These are phyloP conservation scores for Fusarium pseudonygamai DNA, from an alignment of 2,329 filamentous ascomycete genomes.

Conservation along the genomic window DNA sequence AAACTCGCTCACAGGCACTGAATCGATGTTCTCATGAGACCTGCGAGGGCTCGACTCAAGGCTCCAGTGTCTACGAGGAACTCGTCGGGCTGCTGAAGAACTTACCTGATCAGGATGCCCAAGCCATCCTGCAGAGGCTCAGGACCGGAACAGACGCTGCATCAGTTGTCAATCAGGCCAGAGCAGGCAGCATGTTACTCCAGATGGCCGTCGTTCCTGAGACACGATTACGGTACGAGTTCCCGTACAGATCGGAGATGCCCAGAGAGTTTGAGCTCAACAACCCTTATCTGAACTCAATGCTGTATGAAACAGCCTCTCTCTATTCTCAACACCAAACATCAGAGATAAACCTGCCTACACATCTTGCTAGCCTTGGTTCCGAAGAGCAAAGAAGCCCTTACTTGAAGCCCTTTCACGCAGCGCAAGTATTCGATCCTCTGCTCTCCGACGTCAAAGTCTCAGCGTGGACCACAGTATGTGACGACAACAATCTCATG, in stretches of 20 bases:
- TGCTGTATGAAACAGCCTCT: conserved; percentile 40
- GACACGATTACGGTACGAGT: conserved; percentile 51
- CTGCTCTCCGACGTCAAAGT: conserved; percentile 42
- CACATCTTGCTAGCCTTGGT: not conserved
- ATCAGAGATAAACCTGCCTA: not conserved
- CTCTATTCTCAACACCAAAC: not conserved
- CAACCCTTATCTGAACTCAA: conserved; percentile 43
- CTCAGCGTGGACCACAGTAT: conserved; percentile 51
- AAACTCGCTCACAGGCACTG: conserved; percentile 34
- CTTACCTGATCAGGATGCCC: conserved; percentile 45
- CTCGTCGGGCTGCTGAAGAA: conserved; percentile 26
- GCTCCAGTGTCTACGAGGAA: conserved; percentile 20
- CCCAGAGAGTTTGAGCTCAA: conserved; percentile 14
- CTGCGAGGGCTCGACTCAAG: not conserved
- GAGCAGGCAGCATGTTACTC: conserved; percentile 50
- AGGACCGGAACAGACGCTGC: conserved; percentile 46
- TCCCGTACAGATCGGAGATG: conserved; percentile 47
- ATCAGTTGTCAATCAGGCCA: conserved; percentile 48
- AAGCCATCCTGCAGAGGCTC: conserved; percentile 48
- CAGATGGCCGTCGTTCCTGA: conserved; percentile 52
- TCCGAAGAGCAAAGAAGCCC: conserved; percentile 27
- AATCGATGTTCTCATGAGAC: not conserved
- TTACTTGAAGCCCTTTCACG: conserved; percentile 51
- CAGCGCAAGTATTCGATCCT: conserved; percentile 48
- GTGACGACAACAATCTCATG: conserved; percentile 49